Evolutionary conservation across 352 stramenopile genomes (phyloP).

Genomic region (Plasmopara halstedii): DNA sequence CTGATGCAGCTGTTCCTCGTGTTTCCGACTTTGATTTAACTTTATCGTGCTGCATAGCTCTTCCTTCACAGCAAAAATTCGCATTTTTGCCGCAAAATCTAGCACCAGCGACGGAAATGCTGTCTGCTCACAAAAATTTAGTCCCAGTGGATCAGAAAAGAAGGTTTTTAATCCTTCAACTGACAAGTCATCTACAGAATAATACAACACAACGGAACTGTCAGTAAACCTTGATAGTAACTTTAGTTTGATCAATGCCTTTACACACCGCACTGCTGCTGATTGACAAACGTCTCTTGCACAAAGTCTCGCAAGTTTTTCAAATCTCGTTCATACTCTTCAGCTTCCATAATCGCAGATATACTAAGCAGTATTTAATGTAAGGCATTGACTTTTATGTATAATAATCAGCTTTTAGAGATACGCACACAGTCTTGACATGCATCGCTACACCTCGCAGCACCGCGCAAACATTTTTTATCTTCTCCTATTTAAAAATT

Average conservation of each 20-base stretch:
- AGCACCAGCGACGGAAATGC: slow-evolving; percentile 60
- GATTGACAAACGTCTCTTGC: slow-evolving; percentile 29
- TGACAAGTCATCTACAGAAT: slow-evolving; percentile 35
- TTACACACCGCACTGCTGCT: slow-evolving; percentile 24
- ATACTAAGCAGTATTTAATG: slow-evolving; percentile 26
- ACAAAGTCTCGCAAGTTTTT: slow-evolving; percentile 35
- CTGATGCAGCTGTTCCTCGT: not conserved
- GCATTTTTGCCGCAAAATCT: slow-evolving; percentile 54
- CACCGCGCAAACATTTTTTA: slow-evolving; percentile 47
- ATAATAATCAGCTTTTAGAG: not conserved
- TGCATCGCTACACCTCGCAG: slow-evolving; percentile 39
- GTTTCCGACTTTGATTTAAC: not conserved
- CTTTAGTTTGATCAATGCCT: not conserved
- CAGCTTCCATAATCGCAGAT: slow-evolving; percentile 31
- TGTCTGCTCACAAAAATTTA: slow-evolving; percentile 55
- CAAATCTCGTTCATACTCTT: slow-evolving; percentile 30
- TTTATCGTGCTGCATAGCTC: slow-evolving; percentile 29
- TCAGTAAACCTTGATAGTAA: slow-evolving; percentile 22
- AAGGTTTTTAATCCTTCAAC: slow-evolving; percentile 37
- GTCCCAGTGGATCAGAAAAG: slow-evolving; percentile 35
- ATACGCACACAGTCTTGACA: slow-evolving; percentile 48
- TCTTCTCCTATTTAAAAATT: slow-evolving; percentile 48
- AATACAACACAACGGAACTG: no score
- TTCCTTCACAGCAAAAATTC: slow-evolving; percentile 35
- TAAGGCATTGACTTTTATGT: not conserved